Evolutionary conservation across 129 eudicot species (phyloP).

Genomic region (carrot (Daucus carota)): DNA sequence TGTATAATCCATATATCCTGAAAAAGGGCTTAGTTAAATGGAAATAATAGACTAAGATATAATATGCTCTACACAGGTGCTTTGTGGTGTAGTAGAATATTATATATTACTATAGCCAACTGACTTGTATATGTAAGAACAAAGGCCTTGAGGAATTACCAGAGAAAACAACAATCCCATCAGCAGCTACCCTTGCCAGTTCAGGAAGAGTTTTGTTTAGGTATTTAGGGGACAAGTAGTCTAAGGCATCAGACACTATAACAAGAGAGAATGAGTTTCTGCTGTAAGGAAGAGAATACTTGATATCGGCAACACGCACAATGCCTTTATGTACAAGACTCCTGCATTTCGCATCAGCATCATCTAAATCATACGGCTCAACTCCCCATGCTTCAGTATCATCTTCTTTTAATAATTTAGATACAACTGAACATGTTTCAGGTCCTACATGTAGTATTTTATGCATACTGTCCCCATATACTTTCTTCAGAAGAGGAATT

Average conservation of each 20-base stretch:
- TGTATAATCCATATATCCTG: background rate
- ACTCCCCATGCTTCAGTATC: slow-evolving; percentile 95
- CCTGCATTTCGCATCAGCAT: slow-evolving; percentile 66
- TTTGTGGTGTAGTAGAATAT: background rate
- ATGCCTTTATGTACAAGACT: slow-evolving; percentile 69
- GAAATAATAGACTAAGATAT: background rate
- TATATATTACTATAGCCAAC: background rate
- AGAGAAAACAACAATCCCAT: slow-evolving; percentile 75
- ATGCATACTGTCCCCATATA: slow-evolving; percentile 78
- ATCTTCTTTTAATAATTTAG: slow-evolving; percentile 73
- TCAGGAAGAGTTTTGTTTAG: slow-evolving; percentile 91
- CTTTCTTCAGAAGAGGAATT: slow-evolving; percentile 64
- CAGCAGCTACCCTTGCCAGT: slow-evolving; percentile 75
- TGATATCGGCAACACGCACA: slow-evolving; percentile 83
- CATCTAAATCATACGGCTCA: slow-evolving; percentile 89
- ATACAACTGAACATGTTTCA: slow-evolving; percentile 72
- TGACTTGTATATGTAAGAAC: background rate
- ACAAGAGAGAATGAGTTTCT: slow-evolving; percentile 80
- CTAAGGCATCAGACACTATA: slow-evolving; percentile 86
- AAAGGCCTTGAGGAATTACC: slow-evolving; percentile 35
- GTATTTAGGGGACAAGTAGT: slow-evolving; percentile 83
- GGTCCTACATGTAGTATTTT: slow-evolving; percentile 90
- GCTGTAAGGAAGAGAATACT: slow-evolving; percentile 77
- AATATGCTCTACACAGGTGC: background rate
- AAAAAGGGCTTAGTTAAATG: background rate